A percentile compares a stretch with the other conserved stretches of the same genome.
Evolutionary conservation across 2,329 filamentous ascomycete species (phyloP).

Genomic region (Aspergillus sp.): DNA sequence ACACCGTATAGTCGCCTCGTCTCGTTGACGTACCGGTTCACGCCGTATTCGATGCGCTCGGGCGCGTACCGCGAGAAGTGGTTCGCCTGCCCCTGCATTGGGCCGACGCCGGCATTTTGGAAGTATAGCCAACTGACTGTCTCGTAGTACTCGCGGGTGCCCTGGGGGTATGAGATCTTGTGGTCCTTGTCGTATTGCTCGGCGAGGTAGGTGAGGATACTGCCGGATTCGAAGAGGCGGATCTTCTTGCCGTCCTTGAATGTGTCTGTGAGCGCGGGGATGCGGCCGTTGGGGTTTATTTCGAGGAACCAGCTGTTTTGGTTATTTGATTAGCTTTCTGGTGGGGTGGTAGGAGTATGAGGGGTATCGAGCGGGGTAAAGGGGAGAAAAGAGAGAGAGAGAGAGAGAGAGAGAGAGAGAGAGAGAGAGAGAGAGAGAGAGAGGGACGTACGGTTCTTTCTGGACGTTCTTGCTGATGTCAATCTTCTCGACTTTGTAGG

Average conservation of each 20-base stretch:
- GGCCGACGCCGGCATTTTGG: conserved; percentile 77
- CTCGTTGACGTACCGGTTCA: conserved; percentile 80
- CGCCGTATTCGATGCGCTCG: conserved; percentile 77
- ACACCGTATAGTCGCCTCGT: conserved; percentile 78
- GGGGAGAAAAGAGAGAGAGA: too few species aligned
- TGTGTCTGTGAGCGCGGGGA: conserved; percentile 81
- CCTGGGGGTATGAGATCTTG: conserved; percentile 77
- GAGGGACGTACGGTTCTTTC: conserved; percentile 59
- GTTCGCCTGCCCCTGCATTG: conserved; percentile 83
- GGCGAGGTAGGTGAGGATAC: conserved; percentile 80
- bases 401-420: background rate
- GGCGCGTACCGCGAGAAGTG: conserved; percentile 83
- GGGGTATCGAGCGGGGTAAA: background rate
- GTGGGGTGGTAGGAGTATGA: background rate
- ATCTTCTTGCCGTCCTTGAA: conserved; percentile 72
- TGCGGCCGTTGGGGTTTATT: conserved; percentile 92
- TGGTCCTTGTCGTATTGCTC: conserved; percentile 78
- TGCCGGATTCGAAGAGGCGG: conserved; percentile 77
- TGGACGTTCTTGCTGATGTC: conserved; percentile 74
- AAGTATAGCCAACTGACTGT: conserved; percentile 76
- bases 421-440: background rate
- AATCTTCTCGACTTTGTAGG: conserved; percentile 74
- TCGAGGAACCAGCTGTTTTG: conserved; percentile 70
- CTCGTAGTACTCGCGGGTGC: conserved; percentile 74
- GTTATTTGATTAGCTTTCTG: background rate